phyloP scores from a whole-genome alignment of 2,329 filamentous ascomycete species.

The Calonectria montana region DNA sequence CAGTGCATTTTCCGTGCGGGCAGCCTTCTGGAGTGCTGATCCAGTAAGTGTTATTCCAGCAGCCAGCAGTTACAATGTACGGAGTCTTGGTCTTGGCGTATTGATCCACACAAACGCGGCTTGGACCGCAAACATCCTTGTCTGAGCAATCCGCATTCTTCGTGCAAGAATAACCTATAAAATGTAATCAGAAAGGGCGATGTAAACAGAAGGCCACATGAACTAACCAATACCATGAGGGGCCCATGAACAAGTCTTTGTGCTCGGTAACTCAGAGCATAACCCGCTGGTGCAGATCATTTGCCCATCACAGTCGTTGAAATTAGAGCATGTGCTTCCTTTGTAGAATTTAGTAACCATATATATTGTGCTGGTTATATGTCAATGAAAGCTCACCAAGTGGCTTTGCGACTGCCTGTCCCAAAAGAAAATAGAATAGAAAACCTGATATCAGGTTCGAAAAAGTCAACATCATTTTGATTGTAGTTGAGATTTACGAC shows the following conservation, averaged over 20 bases:
- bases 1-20: not conserved
- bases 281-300: conserved; percentile 4
- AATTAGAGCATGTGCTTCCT: conserved; percentile 1
- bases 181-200: not conserved
- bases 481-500: not conserved
- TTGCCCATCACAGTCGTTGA: conserved; percentile 2
- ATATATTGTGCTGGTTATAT: too few relatives aligned
- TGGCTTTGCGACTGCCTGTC: conserved; percentile 2
- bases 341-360: not conserved
- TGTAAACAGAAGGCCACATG: fast-evolving
- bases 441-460: not conserved
- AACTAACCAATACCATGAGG: conserved; percentile 8
- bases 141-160: not conserved
- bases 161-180: not conserved
- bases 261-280: conserved; percentile 1
- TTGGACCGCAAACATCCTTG: not conserved
- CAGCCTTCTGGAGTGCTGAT: conserved; percentile 2
- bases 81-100: conserved; percentile 2
- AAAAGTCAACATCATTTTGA: not conserved
- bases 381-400: not conserved
- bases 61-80: not conserved
- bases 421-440: not conserved
- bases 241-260: conserved; percentile 10
- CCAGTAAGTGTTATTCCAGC: conserved; percentile 14
- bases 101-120: not conserved